These are phyloP conservation scores for Pseudogymnoascus sp. DNA, from an alignment of 2,329 filamentous ascomycete genomes.

Conservation along the genomic window DNA sequence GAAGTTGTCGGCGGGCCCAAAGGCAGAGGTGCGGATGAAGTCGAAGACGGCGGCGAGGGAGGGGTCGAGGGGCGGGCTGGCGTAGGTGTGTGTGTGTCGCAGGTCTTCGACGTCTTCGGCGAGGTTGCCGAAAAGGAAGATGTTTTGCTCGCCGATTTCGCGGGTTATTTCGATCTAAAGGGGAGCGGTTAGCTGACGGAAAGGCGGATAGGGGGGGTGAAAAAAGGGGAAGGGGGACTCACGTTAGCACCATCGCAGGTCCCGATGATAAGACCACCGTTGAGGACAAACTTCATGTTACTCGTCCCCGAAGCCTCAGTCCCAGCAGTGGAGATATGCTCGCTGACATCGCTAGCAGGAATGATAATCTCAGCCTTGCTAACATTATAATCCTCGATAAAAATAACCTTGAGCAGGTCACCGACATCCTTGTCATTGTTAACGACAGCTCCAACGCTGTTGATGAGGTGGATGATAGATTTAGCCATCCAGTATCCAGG, in stretches of 20 bases:
- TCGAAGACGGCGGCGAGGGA: constrained; percentile 75
- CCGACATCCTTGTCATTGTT: constrained; percentile 90
- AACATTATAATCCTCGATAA: constrained; percentile 97
- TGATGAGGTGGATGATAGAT: constrained; percentile 95
- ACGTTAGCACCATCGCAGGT: constrained; percentile 97
- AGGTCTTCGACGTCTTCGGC: constrained; percentile 95
- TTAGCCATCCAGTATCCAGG: constrained; percentile 99
- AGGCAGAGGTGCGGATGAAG: constrained; percentile 69
- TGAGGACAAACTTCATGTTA: constrained; percentile 99
- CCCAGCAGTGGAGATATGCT: constrained; percentile 96
- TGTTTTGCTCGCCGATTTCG: constrained; percentile 92
- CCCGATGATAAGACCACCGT: constrained; percentile 93
- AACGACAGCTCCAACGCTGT: constrained; percentile 79
- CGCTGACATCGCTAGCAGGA: constrained; percentile 90
- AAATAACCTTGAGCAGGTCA: constrained; percentile 92
- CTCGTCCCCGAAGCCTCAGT: constrained; percentile 86
- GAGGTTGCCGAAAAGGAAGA: constrained; percentile 96
- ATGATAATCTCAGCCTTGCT: constrained; percentile 97
- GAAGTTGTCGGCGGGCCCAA: constrained; percentile 74
- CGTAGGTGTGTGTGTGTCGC: constrained; percentile 82
- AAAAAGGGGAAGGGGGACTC: constrained; percentile 33
- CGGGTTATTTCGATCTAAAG: constrained; percentile 87
- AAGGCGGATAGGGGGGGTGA: neutral
- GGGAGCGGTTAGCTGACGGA: constrained; percentile 7
- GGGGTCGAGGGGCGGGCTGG: constrained; percentile 66